These are phyloP conservation scores for Ogataea parapolymorpha DNA, from an alignment of 805 yeast genomes.

Conservation along the genomic window DNA sequence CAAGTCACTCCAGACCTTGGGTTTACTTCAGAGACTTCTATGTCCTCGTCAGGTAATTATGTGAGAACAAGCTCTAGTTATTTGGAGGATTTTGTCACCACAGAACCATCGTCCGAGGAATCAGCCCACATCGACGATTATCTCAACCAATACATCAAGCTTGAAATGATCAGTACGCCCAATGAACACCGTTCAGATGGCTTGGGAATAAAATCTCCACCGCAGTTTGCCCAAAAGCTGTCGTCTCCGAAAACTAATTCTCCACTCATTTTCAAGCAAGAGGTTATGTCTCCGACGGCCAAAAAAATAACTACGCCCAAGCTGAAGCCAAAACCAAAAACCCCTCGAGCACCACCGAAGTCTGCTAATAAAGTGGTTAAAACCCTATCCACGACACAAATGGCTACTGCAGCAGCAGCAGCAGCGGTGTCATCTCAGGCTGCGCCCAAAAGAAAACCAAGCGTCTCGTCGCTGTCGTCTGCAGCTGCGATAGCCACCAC, in stretches of 20 bases:
- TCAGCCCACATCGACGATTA: constrained; percentile 17
- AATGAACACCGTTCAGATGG: background rate
- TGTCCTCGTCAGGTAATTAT: constrained; percentile 4
- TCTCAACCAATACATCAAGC: constrained; percentile 18
- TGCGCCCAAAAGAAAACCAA: constrained; percentile 14
- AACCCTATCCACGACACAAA: constrained; percentile 22
- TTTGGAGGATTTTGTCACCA: constrained; percentile 12
- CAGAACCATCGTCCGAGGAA: constrained; percentile 4
- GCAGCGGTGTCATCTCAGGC: constrained; percentile 24
- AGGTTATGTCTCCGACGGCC: background rate
- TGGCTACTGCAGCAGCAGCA: constrained; percentile 32
- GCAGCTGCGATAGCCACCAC: constrained; percentile 25
- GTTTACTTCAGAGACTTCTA: constrained; percentile 8
- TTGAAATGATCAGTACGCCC: constrained; percentile 18
- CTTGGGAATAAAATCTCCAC: constrained; percentile 1
- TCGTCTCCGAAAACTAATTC: constrained; percentile 9
- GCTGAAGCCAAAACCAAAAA: constrained; percentile 1
- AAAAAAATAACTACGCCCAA: constrained; percentile 1
- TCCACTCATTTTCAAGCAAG: constrained; percentile 10
- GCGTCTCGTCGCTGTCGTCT: constrained; percentile 16
- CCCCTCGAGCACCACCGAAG: constrained; percentile 2
- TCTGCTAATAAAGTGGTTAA: constrained; percentile 11
- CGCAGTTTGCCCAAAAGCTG: background rate
- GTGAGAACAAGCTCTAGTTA: constrained; percentile 4
- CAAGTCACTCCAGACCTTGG: constrained; percentile 10